Evolutionary conservation across 371 early-diverging fungal genomes (phyloP).

Genomic region (Mortierella sp.): DNA sequence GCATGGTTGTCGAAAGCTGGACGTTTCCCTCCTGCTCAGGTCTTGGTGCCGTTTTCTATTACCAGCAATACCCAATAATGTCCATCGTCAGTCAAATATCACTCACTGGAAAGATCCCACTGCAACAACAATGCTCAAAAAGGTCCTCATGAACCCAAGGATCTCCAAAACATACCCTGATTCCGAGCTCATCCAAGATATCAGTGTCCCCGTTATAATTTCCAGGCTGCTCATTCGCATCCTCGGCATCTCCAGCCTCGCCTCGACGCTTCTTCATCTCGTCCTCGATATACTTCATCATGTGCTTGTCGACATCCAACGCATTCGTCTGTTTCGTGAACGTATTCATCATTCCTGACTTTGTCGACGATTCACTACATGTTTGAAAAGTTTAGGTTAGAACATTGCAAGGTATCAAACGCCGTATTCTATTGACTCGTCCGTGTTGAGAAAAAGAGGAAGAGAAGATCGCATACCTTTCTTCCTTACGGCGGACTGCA

Average conservation of each 20-base stretch:
- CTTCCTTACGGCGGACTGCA: constrained; percentile 55
- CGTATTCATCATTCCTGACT: constrained; percentile 69
- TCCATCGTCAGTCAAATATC: not conserved
- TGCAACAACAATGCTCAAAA: not conserved
- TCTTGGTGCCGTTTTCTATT: constrained; percentile 58
- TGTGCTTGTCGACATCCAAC: constrained; percentile 89
- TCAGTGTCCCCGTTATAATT: constrained; percentile 82
- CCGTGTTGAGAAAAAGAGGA: not conserved
- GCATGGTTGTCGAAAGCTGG: constrained; percentile 88
- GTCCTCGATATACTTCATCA: constrained; percentile 88
- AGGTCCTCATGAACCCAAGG: not conserved
- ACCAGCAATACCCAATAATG: not conserved
- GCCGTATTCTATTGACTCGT: too few relatives aligned
- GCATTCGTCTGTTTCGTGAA: constrained; percentile 89
- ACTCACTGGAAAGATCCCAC: not conserved
- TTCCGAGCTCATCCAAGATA: constrained; percentile 71
- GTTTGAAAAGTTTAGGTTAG: not conserved
- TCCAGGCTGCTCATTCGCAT: constrained; percentile 62
- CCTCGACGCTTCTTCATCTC: constrained; percentile 77
- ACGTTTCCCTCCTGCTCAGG: constrained; percentile 88
- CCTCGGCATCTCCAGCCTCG: constrained; percentile 40
- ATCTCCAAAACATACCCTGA: constrained; percentile 24
- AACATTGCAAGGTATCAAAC: not conserved
- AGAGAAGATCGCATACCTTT: constrained; percentile 17
- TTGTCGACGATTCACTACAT: constrained; percentile 37